Conservation (phyloP, 139 green algal genomes). For the Haematococcus lacustris region DNA sequence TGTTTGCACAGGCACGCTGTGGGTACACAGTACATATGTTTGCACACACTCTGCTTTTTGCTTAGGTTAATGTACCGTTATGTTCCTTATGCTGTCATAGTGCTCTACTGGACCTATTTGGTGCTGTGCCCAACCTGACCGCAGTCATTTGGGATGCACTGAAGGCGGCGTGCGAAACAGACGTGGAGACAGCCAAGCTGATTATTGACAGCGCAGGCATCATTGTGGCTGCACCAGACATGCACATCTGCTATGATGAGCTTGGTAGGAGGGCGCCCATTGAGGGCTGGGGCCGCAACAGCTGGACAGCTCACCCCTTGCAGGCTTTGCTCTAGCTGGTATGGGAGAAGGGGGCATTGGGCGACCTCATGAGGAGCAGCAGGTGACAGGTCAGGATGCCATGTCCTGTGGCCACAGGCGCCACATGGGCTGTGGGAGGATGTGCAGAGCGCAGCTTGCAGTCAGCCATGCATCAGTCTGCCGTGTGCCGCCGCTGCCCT, state of each 20-base stretch:
- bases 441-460: no score
- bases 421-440: no score
- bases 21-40: neutral
- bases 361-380: neutral
- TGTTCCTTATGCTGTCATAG: neutral
- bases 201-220: conserved; percentile 76
- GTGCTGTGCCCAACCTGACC: neutral
- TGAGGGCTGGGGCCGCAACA: neutral
- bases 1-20: conserved; percentile 1
- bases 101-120: neutral
- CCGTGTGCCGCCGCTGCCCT: neutral
- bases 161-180: conserved; percentile 47
- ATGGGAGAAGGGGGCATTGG: neutral
- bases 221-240: conserved; percentile 63
- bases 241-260: conserved; percentile 81
- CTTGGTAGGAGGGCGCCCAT: conserved; percentile 30
- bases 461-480: neutral
- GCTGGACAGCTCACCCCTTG: neutral
- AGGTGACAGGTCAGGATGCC: neutral
- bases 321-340: neutral
- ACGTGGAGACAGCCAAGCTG: conserved; percentile 47
- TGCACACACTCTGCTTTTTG: neutral
- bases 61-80: neutral
- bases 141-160: conserved; percentile 84
- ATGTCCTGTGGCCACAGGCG: neutral